A percentile compares a stretch with the other conserved stretches of the same genome.
phyloP scores from a whole-genome alignment of 805 yeast species.

The Kodamaea neixiangensis region DNA sequence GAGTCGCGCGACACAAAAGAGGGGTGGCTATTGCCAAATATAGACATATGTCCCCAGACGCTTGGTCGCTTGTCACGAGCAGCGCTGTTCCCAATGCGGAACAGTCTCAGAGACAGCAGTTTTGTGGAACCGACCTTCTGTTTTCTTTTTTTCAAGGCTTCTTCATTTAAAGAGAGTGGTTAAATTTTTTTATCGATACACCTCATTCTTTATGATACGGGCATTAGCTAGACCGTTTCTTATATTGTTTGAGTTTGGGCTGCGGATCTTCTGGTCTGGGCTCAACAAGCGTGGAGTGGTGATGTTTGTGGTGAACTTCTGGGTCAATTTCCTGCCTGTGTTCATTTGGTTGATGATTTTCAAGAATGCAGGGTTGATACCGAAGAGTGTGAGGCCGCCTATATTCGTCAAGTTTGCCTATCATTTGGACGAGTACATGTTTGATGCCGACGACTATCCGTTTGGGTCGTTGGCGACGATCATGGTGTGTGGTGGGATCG shows the following conservation, averaged over 20 bases:
- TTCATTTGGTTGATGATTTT: slow-evolving; percentile 57
- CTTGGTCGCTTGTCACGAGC: background rate
- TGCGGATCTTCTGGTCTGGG: slow-evolving; percentile 24
- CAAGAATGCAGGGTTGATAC: slow-evolving; percentile 59
- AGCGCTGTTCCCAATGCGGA: background rate
- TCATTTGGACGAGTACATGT: slow-evolving; percentile 44
- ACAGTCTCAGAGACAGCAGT: too few species aligned
- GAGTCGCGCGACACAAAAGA: background rate
- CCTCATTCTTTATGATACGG: slow-evolving; percentile 2
- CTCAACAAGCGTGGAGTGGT: slow-evolving; percentile 41
- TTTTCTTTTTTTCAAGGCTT: background rate
- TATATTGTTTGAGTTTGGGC: slow-evolving; percentile 11
- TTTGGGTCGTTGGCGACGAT: slow-evolving; percentile 4
- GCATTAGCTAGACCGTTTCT: slow-evolving; percentile 8
- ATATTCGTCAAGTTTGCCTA: slow-evolving; percentile 51
- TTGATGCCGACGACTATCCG: slow-evolving; percentile 15
- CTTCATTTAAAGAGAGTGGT: background rate
- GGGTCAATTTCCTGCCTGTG: slow-evolving; percentile 53
- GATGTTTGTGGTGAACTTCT: slow-evolving; percentile 44
- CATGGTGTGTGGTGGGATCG: background rate
- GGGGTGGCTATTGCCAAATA: background rate
- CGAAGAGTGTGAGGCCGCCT: slow-evolving; percentile 53
- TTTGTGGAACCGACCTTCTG: background rate
- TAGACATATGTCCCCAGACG: background rate
- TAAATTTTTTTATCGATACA: background rate